phyloP scores from a whole-genome alignment of 306 rosid genomes.

The Inga leiocalycina region DNA sequence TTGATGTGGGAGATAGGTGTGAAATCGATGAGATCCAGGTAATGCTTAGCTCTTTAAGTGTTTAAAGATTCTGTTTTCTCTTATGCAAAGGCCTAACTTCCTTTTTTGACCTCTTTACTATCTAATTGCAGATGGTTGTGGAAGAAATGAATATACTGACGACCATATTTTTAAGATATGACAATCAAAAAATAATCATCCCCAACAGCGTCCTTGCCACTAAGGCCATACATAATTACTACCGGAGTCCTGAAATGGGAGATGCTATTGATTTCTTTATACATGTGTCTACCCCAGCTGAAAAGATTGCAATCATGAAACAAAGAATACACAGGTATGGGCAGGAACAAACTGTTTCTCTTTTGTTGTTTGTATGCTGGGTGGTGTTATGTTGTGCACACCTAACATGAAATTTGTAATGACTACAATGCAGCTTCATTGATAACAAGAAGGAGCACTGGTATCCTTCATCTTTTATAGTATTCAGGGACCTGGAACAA shows the following conservation, averaged over 20 bases:
- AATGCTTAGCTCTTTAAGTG: background rate
- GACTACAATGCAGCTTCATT: conserved; percentile 45
- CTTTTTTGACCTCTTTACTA: background rate
- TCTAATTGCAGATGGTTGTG: conserved; percentile 61
- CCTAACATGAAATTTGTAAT: background rate
- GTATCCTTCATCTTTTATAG: conserved; percentile 51
- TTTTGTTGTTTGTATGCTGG: background rate
- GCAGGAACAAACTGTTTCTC: background rate
- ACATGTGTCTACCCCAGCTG: conserved; percentile 69
- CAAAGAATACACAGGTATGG: conserved; percentile 60
- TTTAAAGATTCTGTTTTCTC: background rate
- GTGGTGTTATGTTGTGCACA: background rate
- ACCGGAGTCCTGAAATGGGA: conserved; percentile 75
- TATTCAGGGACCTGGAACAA: conserved; percentile 53
- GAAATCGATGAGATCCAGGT: conserved; percentile 73
- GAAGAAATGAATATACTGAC: conserved; percentile 83
- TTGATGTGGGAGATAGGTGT: conserved; percentile 77
- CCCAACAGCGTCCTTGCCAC: conserved; percentile 69
- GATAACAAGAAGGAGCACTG: conserved; percentile 74
- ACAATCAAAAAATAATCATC: conserved; percentile 50
- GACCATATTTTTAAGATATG: conserved; percentile 60
- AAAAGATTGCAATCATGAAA: conserved; percentile 51
- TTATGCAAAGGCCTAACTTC: conserved; percentile 2
- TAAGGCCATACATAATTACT: conserved; percentile 53
- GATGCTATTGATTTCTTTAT: conserved; percentile 63